Evolutionary conservation across 2,329 filamentous ascomycete species (phyloP), one percentile per base, ranked within the genome.

Genomic region (Fusarium subtropicale): DNA sequence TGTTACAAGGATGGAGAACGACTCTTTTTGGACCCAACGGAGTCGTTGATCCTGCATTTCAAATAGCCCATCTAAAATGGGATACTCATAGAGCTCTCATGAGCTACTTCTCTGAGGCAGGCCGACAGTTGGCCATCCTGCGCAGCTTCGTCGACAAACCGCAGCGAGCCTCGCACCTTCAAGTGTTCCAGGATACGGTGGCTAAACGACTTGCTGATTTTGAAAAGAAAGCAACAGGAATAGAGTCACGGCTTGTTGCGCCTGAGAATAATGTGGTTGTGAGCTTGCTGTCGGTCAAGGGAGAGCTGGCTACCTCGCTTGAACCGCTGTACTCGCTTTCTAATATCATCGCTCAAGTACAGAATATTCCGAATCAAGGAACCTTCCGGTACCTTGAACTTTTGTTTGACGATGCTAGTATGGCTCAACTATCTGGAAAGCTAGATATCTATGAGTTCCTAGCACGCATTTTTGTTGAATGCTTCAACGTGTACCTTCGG

Each of bases 1-100:
- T 97, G 92, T 85, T 98, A 0, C 87, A 89, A 56, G 94, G 94
- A 1, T 81, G 96, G 6, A 86, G 90, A 8, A 95, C 92, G 4
- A 90, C 89, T 3, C 76, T 97, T 2, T 97, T 94, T 73, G 81
- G 80, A 58, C 24, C 71, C 5, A 74, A 82, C 50, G 82, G 80
- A 16, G 68, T 76, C 9, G 81, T 82, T 0, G 76, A 79, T 3
- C 73, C 79, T 6, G 72, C 71, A 2, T 87, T 83, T 56, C 83
- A 87, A 58, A 80, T 88, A 28, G 74, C 78, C 0, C 81, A 85
- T 59, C 76, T 87, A 13, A 83, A 83, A 1, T 82, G 81, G 81
- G 82, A 86, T 24, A 82, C 85, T 2, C 83, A 86, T 74, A 81
- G 78, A 55, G 83, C 84, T 2, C 71, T 88, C 12, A 76, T 86